Conservation (phyloP, 495 filamentous ascomycete genomes). For the Hapsidospora chrysogenum region DNA sequence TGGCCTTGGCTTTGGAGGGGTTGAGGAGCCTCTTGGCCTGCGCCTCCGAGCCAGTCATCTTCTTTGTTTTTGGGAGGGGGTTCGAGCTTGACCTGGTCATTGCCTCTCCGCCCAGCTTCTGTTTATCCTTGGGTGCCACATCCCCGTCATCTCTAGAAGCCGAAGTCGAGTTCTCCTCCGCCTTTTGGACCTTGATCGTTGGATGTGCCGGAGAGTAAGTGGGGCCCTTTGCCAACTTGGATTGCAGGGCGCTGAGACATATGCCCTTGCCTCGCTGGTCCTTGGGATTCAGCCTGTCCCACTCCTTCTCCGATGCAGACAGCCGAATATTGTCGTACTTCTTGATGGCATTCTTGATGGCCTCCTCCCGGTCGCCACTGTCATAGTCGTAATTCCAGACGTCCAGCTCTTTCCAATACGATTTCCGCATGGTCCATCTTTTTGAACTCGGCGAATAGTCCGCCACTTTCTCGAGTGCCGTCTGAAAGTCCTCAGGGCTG, state of each 20-base stretch:
- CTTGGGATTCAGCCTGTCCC: slow-evolving; percentile 62
- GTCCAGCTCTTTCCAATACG: slow-evolving; percentile 67
- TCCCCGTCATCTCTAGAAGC: not conserved
- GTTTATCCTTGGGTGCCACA: not conserved
- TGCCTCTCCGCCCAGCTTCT: slow-evolving; percentile 27
- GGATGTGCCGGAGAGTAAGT: slow-evolving; percentile 34
- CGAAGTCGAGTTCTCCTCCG: slow-evolving; percentile 26
- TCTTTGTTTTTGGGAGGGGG: slow-evolving; percentile 37
- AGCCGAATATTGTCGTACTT: slow-evolving; percentile 67
- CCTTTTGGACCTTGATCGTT: slow-evolving; percentile 37
- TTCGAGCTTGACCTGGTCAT: slow-evolving; percentile 38
- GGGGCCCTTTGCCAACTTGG: slow-evolving; percentile 40
- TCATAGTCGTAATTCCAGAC: slow-evolving; percentile 62
- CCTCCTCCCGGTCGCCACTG: slow-evolving; percentile 51
- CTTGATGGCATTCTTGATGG: slow-evolving; percentile 71
- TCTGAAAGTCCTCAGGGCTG: slow-evolving; percentile 36
- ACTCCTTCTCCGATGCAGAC: slow-evolving; percentile 52
- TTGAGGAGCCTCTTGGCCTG: slow-evolving; percentile 43
- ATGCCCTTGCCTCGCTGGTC: slow-evolving; percentile 68
- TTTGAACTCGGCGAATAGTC: slow-evolving; percentile 34
- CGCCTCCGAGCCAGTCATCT: slow-evolving; percentile 40
- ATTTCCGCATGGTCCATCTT: slow-evolving; percentile 53
- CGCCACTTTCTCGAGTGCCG: slow-evolving; percentile 41
- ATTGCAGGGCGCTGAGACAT: slow-evolving; percentile 54
- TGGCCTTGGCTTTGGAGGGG: slow-evolving; percentile 18